Evolutionary conservation across 192 early-diverging fungal species (phyloP), one percentile per base, ranked within the genome.

Genomic region (Podochytrium sp.): DNA sequence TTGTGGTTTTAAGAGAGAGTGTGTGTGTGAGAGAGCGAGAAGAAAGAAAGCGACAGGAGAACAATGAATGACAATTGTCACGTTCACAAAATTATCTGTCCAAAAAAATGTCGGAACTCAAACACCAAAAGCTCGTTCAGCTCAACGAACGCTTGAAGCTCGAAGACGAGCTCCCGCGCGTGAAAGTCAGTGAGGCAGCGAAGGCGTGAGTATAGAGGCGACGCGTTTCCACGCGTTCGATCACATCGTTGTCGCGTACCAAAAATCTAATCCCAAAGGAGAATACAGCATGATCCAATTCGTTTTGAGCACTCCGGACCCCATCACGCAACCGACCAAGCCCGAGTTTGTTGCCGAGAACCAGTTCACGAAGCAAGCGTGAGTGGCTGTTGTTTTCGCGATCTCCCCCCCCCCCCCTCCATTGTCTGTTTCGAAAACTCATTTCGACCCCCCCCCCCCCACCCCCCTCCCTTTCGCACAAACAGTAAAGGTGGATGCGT

Each of bases 161-260:
- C 18, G 85, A 87, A 35, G 85, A 87, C 49, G 85, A 84, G 61
- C 76, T 87, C 37, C 84, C 84, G 12, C 79, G 85, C 30, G 78
- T 87, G 38, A 83, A 83, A 60, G 80, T 87, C 38, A 85, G 82
- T 6, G 85, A 87, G 78, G 84, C 85, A 12, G 80, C 78, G 72
- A 87, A 87, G 78, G 69, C 75, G 83, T 86, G 62, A 61, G 84
- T 38, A 27, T 29, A 49, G 6, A 77, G n/a, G 16, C 29, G 35
- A 20, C 1, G 30, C 23, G 38, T 38, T 35, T 57, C 61, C 3
- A 51, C 12, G 20, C 27, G 1, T 50, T 42, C 63, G 64, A 34
- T 30, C 50, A n/a, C n/a, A n/a, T n/a, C n/a, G n/a, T n/a, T n/a
- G n/a, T n/a, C n/a, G n/a, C n/a, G n/a, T n/a, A n/a, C n/a, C n/a